Evolutionary conservation across 176 grass and related monocot genomes (phyloP).

Genomic region (Leersia perrieri): DNA sequence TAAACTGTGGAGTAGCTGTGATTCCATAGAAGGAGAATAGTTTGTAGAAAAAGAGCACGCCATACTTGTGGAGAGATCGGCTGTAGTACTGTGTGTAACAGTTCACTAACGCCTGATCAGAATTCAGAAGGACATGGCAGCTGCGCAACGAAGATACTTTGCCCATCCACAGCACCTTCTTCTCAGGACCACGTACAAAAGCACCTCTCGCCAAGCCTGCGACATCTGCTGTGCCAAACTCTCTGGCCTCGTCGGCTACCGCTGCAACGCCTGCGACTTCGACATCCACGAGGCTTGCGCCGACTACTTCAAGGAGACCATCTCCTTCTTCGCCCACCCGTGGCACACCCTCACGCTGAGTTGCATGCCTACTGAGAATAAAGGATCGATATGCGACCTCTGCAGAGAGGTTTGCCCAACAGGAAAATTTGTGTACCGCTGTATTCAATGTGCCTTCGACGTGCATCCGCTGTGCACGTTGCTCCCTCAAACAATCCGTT

Average conservation of each 20-base stretch:
- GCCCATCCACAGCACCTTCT: too few species aligned
- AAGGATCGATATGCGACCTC: background rate
- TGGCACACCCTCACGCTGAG: background rate
- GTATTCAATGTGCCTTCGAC: background rate
- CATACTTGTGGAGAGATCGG: too few species aligned
- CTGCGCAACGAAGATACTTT: too few species aligned
- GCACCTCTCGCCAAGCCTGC: background rate
- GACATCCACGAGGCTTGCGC: conserved; percentile 1
- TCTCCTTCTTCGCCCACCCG: conserved; percentile 13
- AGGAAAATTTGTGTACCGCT: background rate
- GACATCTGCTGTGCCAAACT: too few species aligned
- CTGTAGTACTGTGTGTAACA: too few species aligned
- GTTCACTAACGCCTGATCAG: too few species aligned
- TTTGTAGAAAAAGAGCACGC: too few species aligned
- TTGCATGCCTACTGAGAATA: background rate
- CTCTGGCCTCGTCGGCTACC: background rate
- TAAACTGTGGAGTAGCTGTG: too few species aligned
- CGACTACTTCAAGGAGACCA: background rate
- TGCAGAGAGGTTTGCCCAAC: background rate
- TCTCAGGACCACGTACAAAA: background rate
- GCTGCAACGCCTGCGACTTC: background rate
- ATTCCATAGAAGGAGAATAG: too few species aligned
- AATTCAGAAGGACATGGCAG: too few species aligned
- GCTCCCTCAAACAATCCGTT: background rate
- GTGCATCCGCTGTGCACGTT: too few species aligned